phyloP scores from a whole-genome alignment of 352 stramenopile species.

The Phytophthora hybrid region DNA sequence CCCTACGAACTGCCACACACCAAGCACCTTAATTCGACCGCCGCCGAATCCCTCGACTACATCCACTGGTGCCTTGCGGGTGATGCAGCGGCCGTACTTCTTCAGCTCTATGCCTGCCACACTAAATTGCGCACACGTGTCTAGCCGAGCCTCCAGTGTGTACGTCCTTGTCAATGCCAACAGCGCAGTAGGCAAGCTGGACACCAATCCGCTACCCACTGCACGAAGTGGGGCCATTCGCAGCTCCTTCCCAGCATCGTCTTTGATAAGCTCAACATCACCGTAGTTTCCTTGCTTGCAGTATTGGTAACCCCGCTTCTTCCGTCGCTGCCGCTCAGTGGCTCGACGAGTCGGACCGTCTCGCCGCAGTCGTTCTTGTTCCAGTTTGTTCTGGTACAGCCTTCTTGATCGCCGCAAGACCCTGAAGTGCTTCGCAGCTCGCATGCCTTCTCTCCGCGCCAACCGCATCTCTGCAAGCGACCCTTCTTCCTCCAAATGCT shows the following conservation, averaged over 20 bases:
- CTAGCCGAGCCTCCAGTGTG: conserved; percentile 5
- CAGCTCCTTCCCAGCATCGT: neutral
- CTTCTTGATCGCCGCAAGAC: no score
- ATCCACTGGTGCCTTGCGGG: conserved; percentile 1
- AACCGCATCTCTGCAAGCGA: no score
- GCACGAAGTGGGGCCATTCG: conserved; percentile 7
- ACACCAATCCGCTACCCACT: neutral
- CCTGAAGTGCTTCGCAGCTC: no score
- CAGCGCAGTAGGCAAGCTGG: conserved; percentile 10
- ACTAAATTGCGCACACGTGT: neutral
- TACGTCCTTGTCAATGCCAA: neutral
- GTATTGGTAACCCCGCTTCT: conserved; percentile 7
- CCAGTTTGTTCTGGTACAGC: no score
- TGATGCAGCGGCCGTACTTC: conserved; percentile 2
- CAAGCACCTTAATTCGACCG: neutral
- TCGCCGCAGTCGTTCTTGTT: no score
- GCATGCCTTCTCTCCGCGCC: no score
- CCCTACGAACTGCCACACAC: neutral
- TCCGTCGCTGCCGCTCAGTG: no score
- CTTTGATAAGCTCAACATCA: neutral
- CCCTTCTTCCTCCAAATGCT: no score
- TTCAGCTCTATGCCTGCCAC: neutral
- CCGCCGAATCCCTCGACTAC: conserved; percentile 20
- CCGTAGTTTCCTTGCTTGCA: conserved; percentile 1
- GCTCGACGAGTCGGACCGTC: no score